Conservation (phyloP, 306 rosid species). For the Trifolium subterraneum region DNA sequence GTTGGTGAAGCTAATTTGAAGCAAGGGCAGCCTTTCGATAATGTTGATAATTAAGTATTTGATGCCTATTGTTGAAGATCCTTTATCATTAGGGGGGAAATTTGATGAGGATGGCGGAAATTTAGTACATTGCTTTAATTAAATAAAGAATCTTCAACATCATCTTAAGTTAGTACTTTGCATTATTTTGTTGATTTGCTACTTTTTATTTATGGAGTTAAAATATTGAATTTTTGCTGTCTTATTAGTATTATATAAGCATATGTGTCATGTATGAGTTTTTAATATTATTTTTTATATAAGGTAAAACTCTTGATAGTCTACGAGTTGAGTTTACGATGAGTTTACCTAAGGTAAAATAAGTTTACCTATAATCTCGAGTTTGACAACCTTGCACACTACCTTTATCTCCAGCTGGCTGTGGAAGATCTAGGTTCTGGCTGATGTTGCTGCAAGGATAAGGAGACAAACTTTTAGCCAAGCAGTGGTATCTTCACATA, state of each 20-base stretch:
- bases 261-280: not conserved
- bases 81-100: not conserved
- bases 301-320: not conserved
- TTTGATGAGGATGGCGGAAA: not conserved
- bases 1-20: not conserved
- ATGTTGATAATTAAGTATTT: not conserved
- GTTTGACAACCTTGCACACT: slow-evolving; percentile 12
- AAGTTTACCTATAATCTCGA: not conserved
- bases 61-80: not conserved
- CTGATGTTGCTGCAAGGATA: slow-evolving; percentile 62
- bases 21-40: not conserved
- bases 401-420: slow-evolving; percentile 51
- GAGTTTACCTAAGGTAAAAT: not conserved
- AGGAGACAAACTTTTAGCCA: slow-evolving; percentile 32
- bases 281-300: not conserved
- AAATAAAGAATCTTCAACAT: not conserved
- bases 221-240: slow-evolving; percentile 5
- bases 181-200: slow-evolving; percentile 1
- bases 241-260: not conserved
- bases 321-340: not conserved
- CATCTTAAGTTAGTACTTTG: not conserved
- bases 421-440: slow-evolving; percentile 51
- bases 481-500: slow-evolving; percentile 21
- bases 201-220: not conserved
- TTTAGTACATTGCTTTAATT: not conserved